Evolutionary conservation across 441 rosid genomes (phyloP).

Genomic region (Lepidium campestre): DNA sequence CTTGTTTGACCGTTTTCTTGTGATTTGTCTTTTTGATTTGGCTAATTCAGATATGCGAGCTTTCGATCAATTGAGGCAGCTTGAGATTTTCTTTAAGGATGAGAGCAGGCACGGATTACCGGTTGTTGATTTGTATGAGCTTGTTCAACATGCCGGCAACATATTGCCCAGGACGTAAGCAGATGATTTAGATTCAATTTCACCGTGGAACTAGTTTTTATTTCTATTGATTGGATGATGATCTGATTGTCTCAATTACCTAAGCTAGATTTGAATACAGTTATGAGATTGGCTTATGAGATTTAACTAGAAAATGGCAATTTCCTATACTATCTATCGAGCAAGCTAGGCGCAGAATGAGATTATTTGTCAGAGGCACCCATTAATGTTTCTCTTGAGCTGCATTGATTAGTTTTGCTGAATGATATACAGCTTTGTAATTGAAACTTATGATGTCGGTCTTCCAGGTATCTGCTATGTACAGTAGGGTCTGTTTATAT

Average conservation of each 20-base stretch:
- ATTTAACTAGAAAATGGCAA: background rate
- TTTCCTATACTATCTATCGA: background rate
- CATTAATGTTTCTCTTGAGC: background rate
- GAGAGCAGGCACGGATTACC: conserved; percentile 61
- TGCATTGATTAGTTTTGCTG: background rate
- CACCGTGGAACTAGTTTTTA: background rate
- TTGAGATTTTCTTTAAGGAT: conserved; percentile 63
- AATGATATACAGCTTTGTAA: background rate
- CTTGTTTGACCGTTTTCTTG: conserved; percentile 11
- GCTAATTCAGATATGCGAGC: conserved; percentile 52
- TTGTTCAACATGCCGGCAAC: conserved; percentile 74
- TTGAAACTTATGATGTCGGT: conserved; percentile 10
- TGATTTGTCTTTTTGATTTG: background rate
- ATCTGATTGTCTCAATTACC: background rate
- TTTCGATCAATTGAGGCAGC: conserved; percentile 56
- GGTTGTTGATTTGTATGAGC: conserved; percentile 57
- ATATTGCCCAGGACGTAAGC: conserved; percentile 60
- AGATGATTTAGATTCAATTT: background rate
- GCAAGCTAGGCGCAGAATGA: background rate
- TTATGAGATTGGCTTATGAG: background rate
- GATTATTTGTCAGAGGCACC: background rate
- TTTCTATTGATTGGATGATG: background rate
- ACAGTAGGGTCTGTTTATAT: conserved; percentile 93
- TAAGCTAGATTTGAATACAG: background rate
- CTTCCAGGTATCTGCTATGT: conserved; percentile 77